A percentile compares a stretch with the other conserved stretches of the same genome.
Conservation (phyloP, 352 stramenopile species). For the Pythium brachiatum region DNA sequence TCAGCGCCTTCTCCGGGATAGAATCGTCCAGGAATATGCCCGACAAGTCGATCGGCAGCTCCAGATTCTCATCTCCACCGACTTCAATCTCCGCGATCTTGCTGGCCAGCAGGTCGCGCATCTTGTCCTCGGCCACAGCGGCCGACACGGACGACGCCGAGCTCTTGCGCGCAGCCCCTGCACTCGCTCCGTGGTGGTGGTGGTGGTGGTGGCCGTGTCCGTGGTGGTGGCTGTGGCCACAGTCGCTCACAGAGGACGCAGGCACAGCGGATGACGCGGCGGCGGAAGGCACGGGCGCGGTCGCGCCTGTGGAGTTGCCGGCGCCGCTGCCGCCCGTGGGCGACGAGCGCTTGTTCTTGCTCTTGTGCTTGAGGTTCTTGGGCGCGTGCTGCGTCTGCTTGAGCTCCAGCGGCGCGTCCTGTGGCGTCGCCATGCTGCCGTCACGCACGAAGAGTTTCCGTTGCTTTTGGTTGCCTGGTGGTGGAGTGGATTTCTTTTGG, state of each 20-base stretch:
- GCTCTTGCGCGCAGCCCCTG: background rate
- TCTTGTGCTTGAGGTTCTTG: slow-evolving; percentile 84
- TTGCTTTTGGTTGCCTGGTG: no score
- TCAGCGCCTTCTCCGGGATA: slow-evolving; percentile 34
- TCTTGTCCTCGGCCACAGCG: slow-evolving; percentile 39
- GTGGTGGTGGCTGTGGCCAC: slow-evolving; percentile 20
- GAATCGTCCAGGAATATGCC: slow-evolving; percentile 70
- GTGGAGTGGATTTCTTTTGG: no score
- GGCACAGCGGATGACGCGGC: background rate
- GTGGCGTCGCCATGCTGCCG: slow-evolving; percentile 17
- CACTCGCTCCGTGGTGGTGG: background rate
- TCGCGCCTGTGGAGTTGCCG: background rate
- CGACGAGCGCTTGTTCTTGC: slow-evolving; percentile 57
- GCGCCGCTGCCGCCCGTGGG: slow-evolving; percentile 20
- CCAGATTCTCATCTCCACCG: slow-evolving; percentile 72
- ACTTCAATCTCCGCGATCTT: slow-evolving; percentile 88
- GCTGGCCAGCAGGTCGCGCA: slow-evolving; percentile 73
- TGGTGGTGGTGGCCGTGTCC: slow-evolving; percentile 10
- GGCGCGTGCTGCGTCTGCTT: slow-evolving; percentile 51
- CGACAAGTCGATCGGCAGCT: slow-evolving; percentile 68
- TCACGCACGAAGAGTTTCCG: background rate
- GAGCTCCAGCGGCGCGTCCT: slow-evolving; percentile 55
- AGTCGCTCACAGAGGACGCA: slow-evolving; percentile 19
- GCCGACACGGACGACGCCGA: slow-evolving; percentile 14
- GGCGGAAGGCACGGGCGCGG: background rate